A percentile compares a stretch with the other conserved stretches of the same genome.
These are phyloP conservation scores for Isatis lusitanica DNA, from an alignment of 441 rosid species.

Conservation along the genomic window DNA sequence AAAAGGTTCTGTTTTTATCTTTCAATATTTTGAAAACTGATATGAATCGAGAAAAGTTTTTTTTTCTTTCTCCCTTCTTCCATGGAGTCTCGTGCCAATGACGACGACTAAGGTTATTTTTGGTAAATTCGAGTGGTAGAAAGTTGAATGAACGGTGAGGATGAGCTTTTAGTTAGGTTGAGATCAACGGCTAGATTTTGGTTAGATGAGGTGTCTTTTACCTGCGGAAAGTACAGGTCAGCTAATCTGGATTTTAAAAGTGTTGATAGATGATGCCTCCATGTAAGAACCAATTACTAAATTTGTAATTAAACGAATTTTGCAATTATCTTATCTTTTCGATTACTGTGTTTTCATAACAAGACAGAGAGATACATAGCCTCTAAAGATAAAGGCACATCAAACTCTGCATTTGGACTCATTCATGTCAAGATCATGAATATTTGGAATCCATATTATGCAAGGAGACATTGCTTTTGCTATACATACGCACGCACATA, in stretches of 20 bases:
- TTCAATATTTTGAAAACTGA: not conserved
- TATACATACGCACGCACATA: not conserved
- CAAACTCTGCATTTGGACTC: no score
- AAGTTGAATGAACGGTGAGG: slow-evolving; percentile 14
- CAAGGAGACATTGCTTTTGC: no score
- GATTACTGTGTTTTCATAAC: not conserved
- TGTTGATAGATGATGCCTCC: slow-evolving; percentile 19
- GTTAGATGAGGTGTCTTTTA: slow-evolving; percentile 28
- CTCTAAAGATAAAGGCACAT: no score
- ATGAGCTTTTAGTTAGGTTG: not conserved
- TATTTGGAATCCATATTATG: no score
- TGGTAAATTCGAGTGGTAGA: slow-evolving; percentile 25
- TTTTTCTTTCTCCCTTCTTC: not conserved
- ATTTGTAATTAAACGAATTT: slow-evolving; percentile 1
- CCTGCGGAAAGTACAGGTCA: slow-evolving; percentile 33
- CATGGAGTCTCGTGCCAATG: slow-evolving; percentile 25
- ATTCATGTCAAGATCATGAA: no score
- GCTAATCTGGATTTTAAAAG: slow-evolving; percentile 23
- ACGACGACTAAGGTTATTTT: slow-evolving; percentile 2
- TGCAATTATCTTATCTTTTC: slow-evolving; percentile 19
- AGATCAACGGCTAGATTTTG: slow-evolving; percentile 30
- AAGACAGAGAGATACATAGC: not conserved
- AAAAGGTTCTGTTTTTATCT: slow-evolving; percentile 11
- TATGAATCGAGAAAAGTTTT: not conserved
- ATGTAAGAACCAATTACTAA: slow-evolving; percentile 21